Conservation (phyloP, 1,284 basidiomycete genomes). For the Ganoderma boninense region DNA sequence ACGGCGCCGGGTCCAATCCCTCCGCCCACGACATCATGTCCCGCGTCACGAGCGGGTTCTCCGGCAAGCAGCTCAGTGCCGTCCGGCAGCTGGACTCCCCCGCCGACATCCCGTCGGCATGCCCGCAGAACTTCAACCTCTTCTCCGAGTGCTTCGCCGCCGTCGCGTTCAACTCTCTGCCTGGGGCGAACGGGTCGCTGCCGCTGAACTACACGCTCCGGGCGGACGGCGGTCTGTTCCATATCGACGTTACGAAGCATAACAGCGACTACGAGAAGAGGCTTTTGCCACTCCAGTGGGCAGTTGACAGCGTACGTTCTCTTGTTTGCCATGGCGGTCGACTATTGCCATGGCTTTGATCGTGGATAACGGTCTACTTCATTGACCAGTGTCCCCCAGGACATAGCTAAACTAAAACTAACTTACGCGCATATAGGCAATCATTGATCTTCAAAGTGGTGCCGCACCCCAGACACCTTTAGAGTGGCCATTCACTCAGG, state of each 20-base stretch:
- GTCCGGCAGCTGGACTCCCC: slow-evolving; percentile 58
- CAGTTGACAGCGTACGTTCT: slow-evolving; percentile 68
- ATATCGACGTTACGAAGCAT: slow-evolving; percentile 72
- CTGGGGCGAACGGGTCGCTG: slow-evolving; percentile 45
- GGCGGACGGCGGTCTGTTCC: slow-evolving; percentile 69
- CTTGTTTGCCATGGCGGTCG: not conserved
- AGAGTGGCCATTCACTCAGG: slow-evolving; percentile 77
- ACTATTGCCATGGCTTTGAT: too few relatives aligned
- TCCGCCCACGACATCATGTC: slow-evolving; percentile 66
- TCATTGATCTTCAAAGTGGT: slow-evolving; percentile 72
- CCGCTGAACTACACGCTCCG: slow-evolving; percentile 76
- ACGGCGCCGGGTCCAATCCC: slow-evolving; percentile 53
- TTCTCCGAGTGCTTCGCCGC: slow-evolving; percentile 78
- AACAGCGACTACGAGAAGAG: slow-evolving; percentile 74
- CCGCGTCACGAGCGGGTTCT: slow-evolving; percentile 60
- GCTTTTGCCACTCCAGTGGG: slow-evolving; percentile 80
- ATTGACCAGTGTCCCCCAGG: too few relatives aligned
- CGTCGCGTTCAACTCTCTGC: slow-evolving; percentile 70
- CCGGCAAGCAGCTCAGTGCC: slow-evolving; percentile 49
- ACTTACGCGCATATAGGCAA: slow-evolving; percentile 53
- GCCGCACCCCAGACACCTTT: slow-evolving; percentile 58
- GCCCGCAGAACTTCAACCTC: slow-evolving; percentile 78
- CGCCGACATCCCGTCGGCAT: slow-evolving; percentile 60
- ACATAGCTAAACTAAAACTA: not conserved
- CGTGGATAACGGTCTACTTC: too few relatives aligned